Evolutionary conservation across 805 yeast species (phyloP).

Genomic region (Scheffersomyces spartinae): DNA sequence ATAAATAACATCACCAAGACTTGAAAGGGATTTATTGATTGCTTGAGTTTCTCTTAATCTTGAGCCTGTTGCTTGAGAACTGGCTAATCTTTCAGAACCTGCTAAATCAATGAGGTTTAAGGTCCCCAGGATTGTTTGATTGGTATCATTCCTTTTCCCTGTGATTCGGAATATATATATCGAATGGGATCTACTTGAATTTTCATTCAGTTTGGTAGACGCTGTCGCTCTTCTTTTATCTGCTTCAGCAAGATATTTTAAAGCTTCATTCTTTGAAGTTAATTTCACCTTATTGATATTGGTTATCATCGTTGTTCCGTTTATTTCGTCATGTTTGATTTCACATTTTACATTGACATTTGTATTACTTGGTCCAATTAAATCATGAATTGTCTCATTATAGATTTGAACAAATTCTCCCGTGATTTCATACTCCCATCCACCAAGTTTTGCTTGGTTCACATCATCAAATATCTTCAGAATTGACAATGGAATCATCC

Average conservation of each 20-base stretch:
- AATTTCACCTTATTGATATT: conserved; percentile 44
- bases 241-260: conserved; percentile 40
- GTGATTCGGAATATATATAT: conserved; percentile 54
- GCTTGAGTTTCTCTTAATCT: conserved; percentile 79
- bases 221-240: conserved; percentile 62
- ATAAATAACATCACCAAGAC: conserved; percentile 81
- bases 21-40: conserved; percentile 78
- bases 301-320: conserved; percentile 45
- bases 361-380: conserved; percentile 26
- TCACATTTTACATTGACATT: conserved; percentile 36
- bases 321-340: conserved; percentile 54
- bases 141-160: conserved; percentile 42
- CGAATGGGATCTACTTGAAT: conserved; percentile 87
- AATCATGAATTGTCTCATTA: conserved; percentile 70
- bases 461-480: conserved; percentile 55
- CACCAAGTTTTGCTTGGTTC: conserved; percentile 32
- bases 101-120: conserved; percentile 85
- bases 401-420: conserved; percentile 87
- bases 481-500: conserved; percentile 72
- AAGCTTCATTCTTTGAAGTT: conserved; percentile 36
- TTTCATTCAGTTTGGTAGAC: conserved; percentile 66
- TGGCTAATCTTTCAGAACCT: conserved; percentile 77
- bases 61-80: conserved; percentile 70
- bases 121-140: conserved; percentile 41
- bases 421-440: conserved; percentile 50